phyloP scores from a whole-genome alignment of 352 stramenopile species.

The Pythium biforme region DNA sequence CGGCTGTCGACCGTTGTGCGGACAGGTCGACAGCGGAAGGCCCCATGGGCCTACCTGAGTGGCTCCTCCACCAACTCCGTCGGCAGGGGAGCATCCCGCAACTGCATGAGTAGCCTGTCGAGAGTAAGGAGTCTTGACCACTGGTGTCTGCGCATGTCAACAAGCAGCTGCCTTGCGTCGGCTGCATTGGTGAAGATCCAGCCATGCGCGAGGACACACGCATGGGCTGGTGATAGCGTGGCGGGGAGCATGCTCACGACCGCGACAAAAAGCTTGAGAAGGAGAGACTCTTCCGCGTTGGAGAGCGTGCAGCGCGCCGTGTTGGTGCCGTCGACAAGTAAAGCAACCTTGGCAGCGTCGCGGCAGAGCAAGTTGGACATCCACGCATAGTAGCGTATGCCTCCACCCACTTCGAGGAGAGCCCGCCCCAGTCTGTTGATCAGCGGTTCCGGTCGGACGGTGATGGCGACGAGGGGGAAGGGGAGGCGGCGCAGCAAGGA shows the following conservation, averaged over 20 bases:
- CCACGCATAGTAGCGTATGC: neutral
- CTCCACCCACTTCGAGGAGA: neutral
- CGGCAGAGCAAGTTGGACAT: neutral
- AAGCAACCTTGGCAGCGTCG: neutral
- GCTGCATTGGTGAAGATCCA: neutral
- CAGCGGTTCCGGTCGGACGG: neutral
- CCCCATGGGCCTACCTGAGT: neutral
- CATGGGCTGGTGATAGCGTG: neutral
- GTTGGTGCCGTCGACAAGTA: neutral
- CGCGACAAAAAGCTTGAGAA: neutral
- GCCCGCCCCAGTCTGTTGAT: neutral
- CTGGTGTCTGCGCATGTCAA: neutral
- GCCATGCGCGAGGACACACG: neutral
- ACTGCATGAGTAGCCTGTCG: neutral
- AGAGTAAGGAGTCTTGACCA: neutral
- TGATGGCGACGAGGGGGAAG: neutral
- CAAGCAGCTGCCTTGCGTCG: neutral
- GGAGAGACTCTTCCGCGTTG: neutral
- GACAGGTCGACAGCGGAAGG: neutral
- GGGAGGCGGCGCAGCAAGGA: neutral
- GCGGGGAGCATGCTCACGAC: neutral
- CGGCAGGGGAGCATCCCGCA: neutral
- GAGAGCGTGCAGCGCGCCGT: neutral
- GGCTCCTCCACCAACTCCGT: neutral
- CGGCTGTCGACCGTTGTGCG: neutral